Percentiles rank a stretch among this genome's conserved stretches.
These are phyloP conservation scores for Carnegiea gigantea DNA, from an alignment of 179 eudicot species.

Conservation along the genomic window DNA sequence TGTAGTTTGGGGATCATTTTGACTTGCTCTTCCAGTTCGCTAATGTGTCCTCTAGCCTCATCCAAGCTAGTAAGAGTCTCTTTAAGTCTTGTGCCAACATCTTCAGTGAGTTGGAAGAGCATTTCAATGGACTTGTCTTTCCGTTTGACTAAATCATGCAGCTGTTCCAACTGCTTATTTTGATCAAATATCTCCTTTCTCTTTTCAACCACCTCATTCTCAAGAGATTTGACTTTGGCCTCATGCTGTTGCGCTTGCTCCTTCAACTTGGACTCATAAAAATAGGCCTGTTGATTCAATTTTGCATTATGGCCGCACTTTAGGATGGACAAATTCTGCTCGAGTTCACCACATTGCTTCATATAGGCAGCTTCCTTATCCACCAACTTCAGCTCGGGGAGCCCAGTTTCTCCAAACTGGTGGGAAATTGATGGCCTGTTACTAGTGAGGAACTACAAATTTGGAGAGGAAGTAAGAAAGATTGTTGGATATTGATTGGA, in stretches of 20 bases:
- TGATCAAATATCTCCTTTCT: background rate
- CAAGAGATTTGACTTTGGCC: background rate
- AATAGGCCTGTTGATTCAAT: background rate
- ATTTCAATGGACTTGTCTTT: background rate
- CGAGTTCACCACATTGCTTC: background rate
- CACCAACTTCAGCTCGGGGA: background rate
- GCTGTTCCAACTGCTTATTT: background rate
- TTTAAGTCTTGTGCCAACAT: background rate
- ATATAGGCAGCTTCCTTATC: background rate
- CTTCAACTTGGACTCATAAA: background rate
- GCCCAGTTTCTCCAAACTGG: background rate
- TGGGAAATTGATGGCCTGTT: background rate
- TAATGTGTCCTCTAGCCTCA: background rate
- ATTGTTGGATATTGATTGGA: background rate
- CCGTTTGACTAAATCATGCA: background rate
- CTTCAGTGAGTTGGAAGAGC: background rate
- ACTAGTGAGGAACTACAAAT: background rate
- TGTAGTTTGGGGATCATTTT: background rate
- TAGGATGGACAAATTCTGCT: background rate
- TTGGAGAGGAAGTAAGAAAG: background rate
- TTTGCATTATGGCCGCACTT: background rate
- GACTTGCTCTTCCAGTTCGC: background rate
- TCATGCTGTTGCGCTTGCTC: background rate
- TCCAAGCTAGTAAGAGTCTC: background rate
- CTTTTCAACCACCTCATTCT: background rate